Evolutionary conservation across 495 filamentous ascomycete species (phyloP), one percentile per base, ranked within the genome.

Genomic region (Tuber melanosporum): DNA sequence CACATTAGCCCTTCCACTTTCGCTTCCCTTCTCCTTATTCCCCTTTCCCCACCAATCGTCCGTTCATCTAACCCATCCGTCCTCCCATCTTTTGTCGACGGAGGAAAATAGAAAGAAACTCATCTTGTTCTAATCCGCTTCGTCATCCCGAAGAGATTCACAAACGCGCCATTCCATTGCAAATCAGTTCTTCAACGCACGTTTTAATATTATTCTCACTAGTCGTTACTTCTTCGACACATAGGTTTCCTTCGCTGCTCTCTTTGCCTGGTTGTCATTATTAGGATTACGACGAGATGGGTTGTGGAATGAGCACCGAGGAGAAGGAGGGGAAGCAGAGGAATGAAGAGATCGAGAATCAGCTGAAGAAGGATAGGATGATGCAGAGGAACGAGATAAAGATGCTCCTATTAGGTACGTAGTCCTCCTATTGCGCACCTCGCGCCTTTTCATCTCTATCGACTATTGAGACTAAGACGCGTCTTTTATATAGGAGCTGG

Each of bases 241-340:
- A 72, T 72, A 42, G 36, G 22, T 45, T 72, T 32, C 71, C 44
- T 72, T 72, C 17, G 39, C 19, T 32, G 44, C 71, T 75, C 41
- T 20, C 22, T 77, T 77, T 66, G 1, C 57, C 57, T 32, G 57
- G 57, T 66, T 66, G 57, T 36, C 57, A 66, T n/a, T 57, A 57
- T 66, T 26, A 74, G 74, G 79, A 69, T 81, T 79, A 85, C 85
- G 89, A 84, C 92, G 93, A 89, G 80, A 99, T 99, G 95, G 95
- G 95, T 91, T 99, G 95, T 86, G 94, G 94, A 86, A 97, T 97
- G 94, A 98, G 96, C 84, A 97, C 96, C 82, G 95, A 98, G 89
- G 95, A 98, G 87, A 98, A 97, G 93, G 95, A 99, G 93, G 96
- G 95, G 86, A 98, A 97, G 92, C 91, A 92, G 86, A 90, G 94